Percentiles rank a stretch among this genome's conserved stretches.
Evolutionary conservation across 2,329 filamentous ascomycete species (phyloP).

Genomic region (Xylaria arbuscula): DNA sequence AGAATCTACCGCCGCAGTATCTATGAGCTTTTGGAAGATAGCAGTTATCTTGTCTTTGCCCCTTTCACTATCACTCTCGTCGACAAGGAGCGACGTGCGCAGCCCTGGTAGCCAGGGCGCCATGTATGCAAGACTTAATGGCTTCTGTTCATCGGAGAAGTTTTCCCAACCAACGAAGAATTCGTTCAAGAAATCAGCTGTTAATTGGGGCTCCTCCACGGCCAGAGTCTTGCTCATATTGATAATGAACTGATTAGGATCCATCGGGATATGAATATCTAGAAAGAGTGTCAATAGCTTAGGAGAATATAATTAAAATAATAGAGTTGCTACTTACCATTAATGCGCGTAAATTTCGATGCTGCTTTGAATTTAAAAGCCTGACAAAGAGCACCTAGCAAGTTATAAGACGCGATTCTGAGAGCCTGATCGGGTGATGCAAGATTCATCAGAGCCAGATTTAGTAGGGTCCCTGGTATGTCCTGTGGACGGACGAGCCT

Average conservation of each 20-base stretch:
- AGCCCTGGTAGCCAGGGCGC: constrained; percentile 74
- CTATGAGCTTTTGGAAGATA: constrained; percentile 74
- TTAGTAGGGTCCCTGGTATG: constrained; percentile 75
- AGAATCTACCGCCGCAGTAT: constrained; percentile 71
- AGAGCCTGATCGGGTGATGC: constrained; percentile 70
- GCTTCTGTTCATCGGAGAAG: constrained; percentile 74
- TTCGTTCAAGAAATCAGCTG: constrained; percentile 76
- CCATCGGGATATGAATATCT: constrained; percentile 72
- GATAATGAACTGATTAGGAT: constrained; percentile 72
- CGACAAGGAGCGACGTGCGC: constrained; percentile 67
- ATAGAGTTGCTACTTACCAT: constrained; percentile 60
- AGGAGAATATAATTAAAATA: constrained; percentile 1
- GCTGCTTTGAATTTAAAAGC: constrained; percentile 75
- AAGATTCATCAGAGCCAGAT: constrained; percentile 74
- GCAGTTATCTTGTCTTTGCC: constrained; percentile 72
- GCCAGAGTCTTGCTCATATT: constrained; percentile 73
- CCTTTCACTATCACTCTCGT: constrained; percentile 72
- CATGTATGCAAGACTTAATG: constrained; percentile 75
- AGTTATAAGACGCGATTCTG: constrained; percentile 73
- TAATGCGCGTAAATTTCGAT: constrained; percentile 69
- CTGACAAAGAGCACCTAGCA: constrained; percentile 73
- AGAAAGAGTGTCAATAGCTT: constrained; percentile 35
- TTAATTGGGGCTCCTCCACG: constrained; percentile 72
- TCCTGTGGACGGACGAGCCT: constrained; percentile 75
- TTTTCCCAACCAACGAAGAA: constrained; percentile 80